Conservation (phyloP, 1,284 basidiomycete species). For the Leccinum pachyderme region DNA sequence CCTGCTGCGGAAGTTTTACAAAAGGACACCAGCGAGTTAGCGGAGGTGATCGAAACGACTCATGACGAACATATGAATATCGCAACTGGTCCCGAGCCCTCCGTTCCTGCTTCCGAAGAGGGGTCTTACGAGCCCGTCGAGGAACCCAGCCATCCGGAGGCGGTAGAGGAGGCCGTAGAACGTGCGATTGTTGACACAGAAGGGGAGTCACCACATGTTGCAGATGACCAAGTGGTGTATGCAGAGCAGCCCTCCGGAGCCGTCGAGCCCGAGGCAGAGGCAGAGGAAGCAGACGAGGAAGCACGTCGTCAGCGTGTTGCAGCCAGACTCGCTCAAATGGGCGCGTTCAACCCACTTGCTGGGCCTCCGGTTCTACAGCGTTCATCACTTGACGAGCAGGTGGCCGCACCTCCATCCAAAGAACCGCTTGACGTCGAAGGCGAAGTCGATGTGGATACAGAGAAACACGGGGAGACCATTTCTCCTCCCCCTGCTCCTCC, state of each 20-base stretch:
- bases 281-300: slow-evolving; percentile 55
- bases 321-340: slow-evolving; percentile 63
- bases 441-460: slow-evolving; percentile 24
- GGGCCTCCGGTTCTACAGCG: slow-evolving; percentile 32
- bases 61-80: not conserved
- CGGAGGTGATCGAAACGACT: slow-evolving; percentile 3
- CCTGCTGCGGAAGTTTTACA: slow-evolving; percentile 11
- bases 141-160: slow-evolving; percentile 16
- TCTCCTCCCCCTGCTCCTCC: slow-evolving; percentile 14
- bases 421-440: slow-evolving; percentile 20
- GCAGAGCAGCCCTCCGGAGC: slow-evolving; percentile 19
- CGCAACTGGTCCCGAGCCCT: not conserved
- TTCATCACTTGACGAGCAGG: slow-evolving; percentile 14
- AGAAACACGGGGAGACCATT: slow-evolving; percentile 13
- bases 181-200: slow-evolving; percentile 1
- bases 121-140: slow-evolving; percentile 5
- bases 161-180: slow-evolving; percentile 17
- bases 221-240: slow-evolving; percentile 18
- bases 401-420: not conserved
- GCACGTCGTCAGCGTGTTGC: slow-evolving; percentile 55
- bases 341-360: slow-evolving; percentile 62
- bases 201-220: slow-evolving; percentile 5
- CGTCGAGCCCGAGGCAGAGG: slow-evolving; percentile 39
- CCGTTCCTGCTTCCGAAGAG: not conserved
- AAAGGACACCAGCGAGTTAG: slow-evolving; percentile 11